Percentiles rank a stretch among this genome's conserved stretches.
phyloP scores from a whole-genome alignment of 768 basidiomycete species.

The Xanthoconium stramineum region DNA sequence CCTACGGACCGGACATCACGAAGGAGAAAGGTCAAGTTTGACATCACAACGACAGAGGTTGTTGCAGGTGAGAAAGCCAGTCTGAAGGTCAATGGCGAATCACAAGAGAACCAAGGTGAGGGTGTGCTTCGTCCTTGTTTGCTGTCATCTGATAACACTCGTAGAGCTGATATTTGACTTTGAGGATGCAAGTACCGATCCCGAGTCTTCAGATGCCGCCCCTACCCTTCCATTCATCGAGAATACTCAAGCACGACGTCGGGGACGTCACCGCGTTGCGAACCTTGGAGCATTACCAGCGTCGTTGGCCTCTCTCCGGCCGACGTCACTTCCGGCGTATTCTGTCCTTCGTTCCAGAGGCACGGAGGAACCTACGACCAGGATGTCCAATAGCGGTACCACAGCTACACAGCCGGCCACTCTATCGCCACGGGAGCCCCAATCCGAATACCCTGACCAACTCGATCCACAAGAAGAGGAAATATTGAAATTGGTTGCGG shows the following conservation, averaged over 20 bases:
- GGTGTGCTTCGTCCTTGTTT: constrained; percentile 4
- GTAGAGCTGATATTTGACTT: constrained; percentile 69
- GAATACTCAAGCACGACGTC: constrained; percentile 21
- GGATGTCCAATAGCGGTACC: not conserved
- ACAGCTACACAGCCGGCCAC: not conserved
- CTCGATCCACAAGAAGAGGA: constrained; percentile 47
- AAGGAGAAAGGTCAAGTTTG: constrained; percentile 69
- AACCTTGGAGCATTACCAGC: constrained; percentile 45
- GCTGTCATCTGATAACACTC: constrained; percentile 2
- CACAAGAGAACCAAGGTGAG: constrained; percentile 45
- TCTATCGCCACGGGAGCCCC: not conserved
- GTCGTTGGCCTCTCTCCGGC: constrained; percentile 60
- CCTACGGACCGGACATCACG: constrained; percentile 38
- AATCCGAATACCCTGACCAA: constrained; percentile 22
- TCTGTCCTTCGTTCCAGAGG: constrained; percentile 46
- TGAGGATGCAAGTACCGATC: constrained; percentile 48
- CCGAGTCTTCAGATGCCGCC: constrained; percentile 31
- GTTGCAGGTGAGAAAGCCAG: constrained; percentile 42
- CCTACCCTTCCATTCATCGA: constrained; percentile 37
- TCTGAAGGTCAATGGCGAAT: constrained; percentile 32
- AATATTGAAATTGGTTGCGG: constrained; percentile 62
- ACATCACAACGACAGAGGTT: constrained; percentile 53
- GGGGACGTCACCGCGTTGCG: constrained; percentile 28
- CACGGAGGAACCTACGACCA: not conserved
- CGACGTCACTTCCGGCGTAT: constrained; percentile 64